Conservation (phyloP, 805 yeast species). For the Gaillardinia entomophila region DNA sequence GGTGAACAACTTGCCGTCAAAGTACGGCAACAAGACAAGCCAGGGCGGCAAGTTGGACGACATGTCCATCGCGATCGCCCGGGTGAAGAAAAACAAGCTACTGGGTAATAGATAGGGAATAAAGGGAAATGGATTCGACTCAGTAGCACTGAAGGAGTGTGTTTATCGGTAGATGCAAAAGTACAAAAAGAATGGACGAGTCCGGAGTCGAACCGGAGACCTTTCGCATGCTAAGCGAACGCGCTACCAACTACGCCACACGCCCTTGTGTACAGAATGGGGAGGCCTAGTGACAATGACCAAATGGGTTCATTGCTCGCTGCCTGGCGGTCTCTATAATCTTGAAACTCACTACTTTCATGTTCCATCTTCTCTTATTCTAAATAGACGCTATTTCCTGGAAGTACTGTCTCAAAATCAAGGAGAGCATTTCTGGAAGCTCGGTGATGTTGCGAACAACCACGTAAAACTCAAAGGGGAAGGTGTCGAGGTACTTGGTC, state of each 20-base stretch:
- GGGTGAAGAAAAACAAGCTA: slow-evolving; percentile 26
- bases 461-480: slow-evolving; percentile 96
- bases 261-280: slow-evolving; percentile 56
- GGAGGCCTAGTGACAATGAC: no score
- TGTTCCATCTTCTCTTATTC: background rate
- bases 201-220: slow-evolving; percentile 76
- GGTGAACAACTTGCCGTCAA: slow-evolving; percentile 36
- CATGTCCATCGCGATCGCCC: slow-evolving; percentile 46
- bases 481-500: slow-evolving; percentile 79
- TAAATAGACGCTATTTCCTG: slow-evolving; percentile 44
- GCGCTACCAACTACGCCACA: slow-evolving; percentile 84
- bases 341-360: no score
- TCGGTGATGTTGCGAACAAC: slow-evolving; percentile 86
- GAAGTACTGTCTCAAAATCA: slow-evolving; percentile 88
- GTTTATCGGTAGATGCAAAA: no score
- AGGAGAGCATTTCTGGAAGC: slow-evolving; percentile 84
- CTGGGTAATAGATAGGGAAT: no score
- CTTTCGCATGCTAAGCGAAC: slow-evolving; percentile 77
- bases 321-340: no score
- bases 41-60: slow-evolving; percentile 54
- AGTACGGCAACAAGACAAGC: slow-evolving; percentile 25
- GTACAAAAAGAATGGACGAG: slow-evolving; percentile 55
- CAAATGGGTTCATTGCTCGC: no score
- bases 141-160: no score
- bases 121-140: no score